Conservation (phyloP, 2,329 filamentous ascomycete species). For the Nemania bipapillata region DNA sequence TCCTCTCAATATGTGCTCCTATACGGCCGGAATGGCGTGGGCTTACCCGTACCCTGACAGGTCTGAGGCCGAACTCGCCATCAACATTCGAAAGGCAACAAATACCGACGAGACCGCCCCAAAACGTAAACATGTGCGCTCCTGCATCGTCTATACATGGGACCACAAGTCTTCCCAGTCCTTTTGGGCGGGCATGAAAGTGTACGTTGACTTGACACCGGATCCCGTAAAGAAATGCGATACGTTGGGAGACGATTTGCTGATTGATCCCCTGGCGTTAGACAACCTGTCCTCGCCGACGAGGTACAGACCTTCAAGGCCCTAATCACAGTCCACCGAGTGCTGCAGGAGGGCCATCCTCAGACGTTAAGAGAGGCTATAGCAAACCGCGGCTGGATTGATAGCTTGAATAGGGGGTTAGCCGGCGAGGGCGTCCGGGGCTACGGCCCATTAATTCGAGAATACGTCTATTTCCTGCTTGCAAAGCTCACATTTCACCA, state of each 20-base stretch:
- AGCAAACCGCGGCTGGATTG: constrained; percentile 88
- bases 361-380: constrained; percentile 88
- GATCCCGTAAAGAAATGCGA: background rate
- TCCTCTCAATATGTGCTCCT: constrained; percentile 34
- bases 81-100: constrained; percentile 77
- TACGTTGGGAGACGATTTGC: constrained; percentile 17
- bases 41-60: constrained; percentile 54
- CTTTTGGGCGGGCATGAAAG: constrained; percentile 99
- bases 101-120: constrained; percentile 74
- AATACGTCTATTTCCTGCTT: constrained; percentile 95
- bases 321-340: constrained; percentile 95
- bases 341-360: constrained; percentile 95
- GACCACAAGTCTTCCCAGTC: constrained; percentile 94
- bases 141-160: constrained; percentile 98
- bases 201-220: constrained; percentile 67
- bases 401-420: constrained; percentile 86
- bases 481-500: constrained; percentile 97
- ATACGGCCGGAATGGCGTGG: constrained; percentile 36
- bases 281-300: constrained; percentile 96
- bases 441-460: constrained; percentile 90
- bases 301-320: constrained; percentile 99
- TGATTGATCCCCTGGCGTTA: constrained; percentile 53
- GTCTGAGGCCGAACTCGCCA: constrained; percentile 74
- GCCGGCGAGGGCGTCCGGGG: constrained; percentile 85
- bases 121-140: constrained; percentile 92